Evolutionary conservation across 192 early-diverging fungal species (phyloP), one percentile per base, ranked within the genome.

Genomic region (Entophlyctis helioformis): DNA sequence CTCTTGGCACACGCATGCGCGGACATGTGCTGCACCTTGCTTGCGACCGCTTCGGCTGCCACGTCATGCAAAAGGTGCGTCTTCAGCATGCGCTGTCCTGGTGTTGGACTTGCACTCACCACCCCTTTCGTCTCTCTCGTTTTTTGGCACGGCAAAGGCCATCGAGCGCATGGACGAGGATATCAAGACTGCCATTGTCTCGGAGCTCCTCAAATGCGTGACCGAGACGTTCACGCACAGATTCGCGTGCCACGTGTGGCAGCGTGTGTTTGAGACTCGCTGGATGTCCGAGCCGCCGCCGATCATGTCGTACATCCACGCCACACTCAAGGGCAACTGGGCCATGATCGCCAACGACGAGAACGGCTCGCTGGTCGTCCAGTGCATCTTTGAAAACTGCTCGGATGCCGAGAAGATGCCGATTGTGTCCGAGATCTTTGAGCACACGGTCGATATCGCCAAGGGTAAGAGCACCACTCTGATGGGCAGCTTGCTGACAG

Each of bases 201-300:
- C 67, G 0, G 83, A 83, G 47, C 56, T 85, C 18, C 76, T 78
- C 50, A 48, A 68, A 27, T 44, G 60, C 29, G 78, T 85, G 36
- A 55, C 70, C 4, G 80, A 83, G 44, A 85, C 83, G 29, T 72
- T 85, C 36, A 80, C 76, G 6, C 83, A 85, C 56, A 65, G 77
- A 23, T 79, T 82, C 52, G 80, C 83, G 2, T 85, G 81, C 39
- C 83, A 85, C 60, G 83, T 85, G 16, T 85, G 83, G 83, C 83
- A 85, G 49, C 76, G 81, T 40, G 67, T 85, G 2, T 82, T 85
- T 59, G 80, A 85, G 57, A 78, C 78, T 21, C 69, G 74, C 4
- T 81, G 77, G 77, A 59, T 51, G 6, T 39, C 50, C 9, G 60
- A 67, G 7, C 58, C 57, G 1, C 64, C 74, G 0, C 53, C 67